Evolutionary conservation across 805 yeast genomes (phyloP).

Genomic region (Saccharomycopsis sp.): DNA sequence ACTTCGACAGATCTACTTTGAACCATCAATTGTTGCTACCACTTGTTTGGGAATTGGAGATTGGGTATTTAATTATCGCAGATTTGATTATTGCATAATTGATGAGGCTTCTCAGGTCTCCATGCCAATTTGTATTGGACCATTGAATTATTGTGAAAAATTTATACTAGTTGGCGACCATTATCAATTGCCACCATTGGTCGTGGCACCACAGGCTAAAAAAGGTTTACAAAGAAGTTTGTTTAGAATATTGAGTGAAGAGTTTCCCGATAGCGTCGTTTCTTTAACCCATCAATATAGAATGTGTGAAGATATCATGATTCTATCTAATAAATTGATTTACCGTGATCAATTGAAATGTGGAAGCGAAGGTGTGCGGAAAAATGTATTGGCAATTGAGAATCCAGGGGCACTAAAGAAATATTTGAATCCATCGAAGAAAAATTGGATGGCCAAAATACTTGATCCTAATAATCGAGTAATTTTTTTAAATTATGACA

Average conservation of each 20-base stretch:
- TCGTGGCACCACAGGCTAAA: constrained; percentile 59
- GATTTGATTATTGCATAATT: constrained; percentile 86
- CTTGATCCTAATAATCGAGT: constrained; percentile 51
- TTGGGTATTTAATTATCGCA: constrained; percentile 46
- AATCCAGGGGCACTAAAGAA: constrained; percentile 27
- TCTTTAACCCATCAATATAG: constrained; percentile 81
- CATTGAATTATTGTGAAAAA: constrained; percentile 65
- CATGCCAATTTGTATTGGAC: constrained; percentile 86
- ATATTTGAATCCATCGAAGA: constrained; percentile 15
- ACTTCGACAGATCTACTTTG: constrained; percentile 39
- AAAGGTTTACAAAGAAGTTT: constrained; percentile 60
- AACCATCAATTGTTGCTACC: constrained; percentile 74
- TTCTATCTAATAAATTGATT: constrained; percentile 68
- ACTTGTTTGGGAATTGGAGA: constrained; percentile 78
- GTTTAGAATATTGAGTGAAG: constrained; percentile 66
- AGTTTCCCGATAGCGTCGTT: constrained; percentile 66
- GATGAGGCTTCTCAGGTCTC: constrained; percentile 98
- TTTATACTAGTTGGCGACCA: constrained; percentile 97
- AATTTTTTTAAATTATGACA: constrained; percentile 74
- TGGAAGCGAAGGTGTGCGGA: constrained; percentile 60
- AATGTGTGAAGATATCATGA: constrained; percentile 88
- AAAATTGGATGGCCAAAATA: constrained; percentile 55
- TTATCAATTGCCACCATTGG: constrained; percentile 85
- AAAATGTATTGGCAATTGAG: constrained; percentile 48
- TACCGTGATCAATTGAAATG: constrained; percentile 73